Evolutionary conservation across 768 basidiomycete species (phyloP), one percentile per base, ranked within the genome.

Genomic region (Lentinula boryana): DNA sequence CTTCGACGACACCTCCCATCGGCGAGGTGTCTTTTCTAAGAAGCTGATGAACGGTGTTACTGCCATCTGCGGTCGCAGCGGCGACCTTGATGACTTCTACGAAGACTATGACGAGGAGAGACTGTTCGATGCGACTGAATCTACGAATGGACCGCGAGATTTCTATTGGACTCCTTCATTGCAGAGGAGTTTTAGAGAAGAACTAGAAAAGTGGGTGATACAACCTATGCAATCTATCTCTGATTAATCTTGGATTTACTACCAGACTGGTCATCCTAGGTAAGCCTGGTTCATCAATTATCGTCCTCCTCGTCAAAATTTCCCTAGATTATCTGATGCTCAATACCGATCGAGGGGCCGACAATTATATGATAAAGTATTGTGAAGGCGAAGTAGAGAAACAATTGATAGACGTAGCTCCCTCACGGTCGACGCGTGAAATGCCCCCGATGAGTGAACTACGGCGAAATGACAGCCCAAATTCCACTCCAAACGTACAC

Each of bases 301-400:
- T 50, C 44, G 53, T 38, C 48, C 10, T 35, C 27, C 1, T 48
- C 23, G 56, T 32, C 18, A 27, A 38, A 64, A 61, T 44, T 16
- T 21, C 1, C 60, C 23, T 63, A 90, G 93, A 95, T 72, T 93
- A 89, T 73, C 78, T 96, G 48, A 95, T 95, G 88, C 84, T 93
- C 56, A 95, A 95, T 71, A 95, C 94, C 18, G 93, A 94, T 69
- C 85, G 93, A 55, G 88, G 82, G 40, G 56, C 64, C 15, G 64
- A 63, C 58, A 63, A 93, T 71, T 94, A 90, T 72, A 94, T 94
- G 92, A 89, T 94, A 74, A 93, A 91, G 71, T 91, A 87, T 69
- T 93, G 92, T 69, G 89, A 91, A 73, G 87, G 82, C 48, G 85
- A 84, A 43, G 88, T 89, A 60, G 90, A 91, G 64, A 91, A 56